Conservation (phyloP, 352 stramenopile genomes). For the Phytophthora pinifolia region DNA sequence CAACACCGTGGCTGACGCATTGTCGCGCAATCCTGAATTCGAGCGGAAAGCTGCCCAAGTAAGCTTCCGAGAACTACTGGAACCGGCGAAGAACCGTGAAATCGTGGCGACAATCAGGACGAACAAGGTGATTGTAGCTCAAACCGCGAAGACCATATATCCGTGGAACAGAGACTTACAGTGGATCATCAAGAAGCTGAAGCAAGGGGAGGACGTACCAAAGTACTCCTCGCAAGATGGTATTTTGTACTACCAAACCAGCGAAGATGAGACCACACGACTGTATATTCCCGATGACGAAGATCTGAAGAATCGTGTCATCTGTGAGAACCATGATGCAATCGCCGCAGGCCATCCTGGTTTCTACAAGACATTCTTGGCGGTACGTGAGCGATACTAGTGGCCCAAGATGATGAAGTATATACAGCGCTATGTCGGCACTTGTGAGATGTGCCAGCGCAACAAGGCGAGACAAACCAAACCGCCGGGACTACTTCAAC, state of each 20-base stretch:
- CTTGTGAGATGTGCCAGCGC: conserved; percentile 22
- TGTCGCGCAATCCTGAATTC: not conserved
- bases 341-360: not conserved
- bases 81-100: conserved; percentile 1
- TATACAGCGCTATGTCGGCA: conserved; percentile 25
- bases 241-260: conserved; percentile 13
- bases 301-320: too few species aligned
- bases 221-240: conserved; percentile 5
- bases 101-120: conserved; percentile 1
- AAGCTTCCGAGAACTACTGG: not conserved
- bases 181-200: too few species aligned
- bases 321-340: too few species aligned
- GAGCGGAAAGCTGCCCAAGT: conserved; percentile 5
- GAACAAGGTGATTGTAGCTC: too few species aligned
- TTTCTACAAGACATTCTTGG: conserved; percentile 18
- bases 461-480: conserved; percentile 24
- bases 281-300: too few species aligned
- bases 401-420: conserved; percentile 20
- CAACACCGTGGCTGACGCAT: not conserved
- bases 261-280: conserved; percentile 7
- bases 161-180: too few species aligned
- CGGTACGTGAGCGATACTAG: conserved; percentile 7
- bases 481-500: conserved; percentile 9
- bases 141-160: too few species aligned
- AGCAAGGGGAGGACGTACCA: conserved; percentile 2